Conservation (phyloP, 768 basidiomycete genomes). For the Suillus variegatus region DNA sequence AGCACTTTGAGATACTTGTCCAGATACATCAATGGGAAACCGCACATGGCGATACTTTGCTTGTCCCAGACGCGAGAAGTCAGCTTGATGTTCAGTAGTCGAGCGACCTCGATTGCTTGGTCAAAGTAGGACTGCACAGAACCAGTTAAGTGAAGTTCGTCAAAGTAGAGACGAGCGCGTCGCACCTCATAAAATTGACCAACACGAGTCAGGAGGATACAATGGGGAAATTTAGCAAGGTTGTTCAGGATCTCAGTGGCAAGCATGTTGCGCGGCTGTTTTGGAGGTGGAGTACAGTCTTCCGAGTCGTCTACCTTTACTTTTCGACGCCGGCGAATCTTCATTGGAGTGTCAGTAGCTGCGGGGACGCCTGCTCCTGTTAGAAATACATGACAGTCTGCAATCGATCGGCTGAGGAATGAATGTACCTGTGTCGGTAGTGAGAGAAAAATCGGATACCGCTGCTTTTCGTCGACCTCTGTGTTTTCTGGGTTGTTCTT, state of each 20-base stretch:
- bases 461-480: neutral
- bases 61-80: constrained; percentile 76
- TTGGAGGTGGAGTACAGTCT: constrained; percentile 10
- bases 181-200: constrained; percentile 94
- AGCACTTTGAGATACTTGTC: constrained; percentile 86
- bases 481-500: neutral
- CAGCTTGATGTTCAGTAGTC: constrained; percentile 79
- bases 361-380: neutral
- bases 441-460: neutral
- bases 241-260: constrained; percentile 74
- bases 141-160: constrained; percentile 11
- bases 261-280: constrained; percentile 48
- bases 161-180: constrained; percentile 12
- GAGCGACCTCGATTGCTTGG: constrained; percentile 79
- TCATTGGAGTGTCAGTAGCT: neutral
- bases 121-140: constrained; percentile 83
- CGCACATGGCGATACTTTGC: constrained; percentile 77
- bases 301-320: constrained; percentile 1
- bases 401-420: neutral
- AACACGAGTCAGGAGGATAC: constrained; percentile 87
- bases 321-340: neutral
- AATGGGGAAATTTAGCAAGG: constrained; percentile 78
- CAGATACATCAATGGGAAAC: constrained; percentile 84
- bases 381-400: neutral
- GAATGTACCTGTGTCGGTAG: neutral